A percentile compares a stretch with the other conserved stretches of the same genome.
phyloP scores from a whole-genome alignment of 768 basidiomycete species.

The Tephrocybe sp. region DNA sequence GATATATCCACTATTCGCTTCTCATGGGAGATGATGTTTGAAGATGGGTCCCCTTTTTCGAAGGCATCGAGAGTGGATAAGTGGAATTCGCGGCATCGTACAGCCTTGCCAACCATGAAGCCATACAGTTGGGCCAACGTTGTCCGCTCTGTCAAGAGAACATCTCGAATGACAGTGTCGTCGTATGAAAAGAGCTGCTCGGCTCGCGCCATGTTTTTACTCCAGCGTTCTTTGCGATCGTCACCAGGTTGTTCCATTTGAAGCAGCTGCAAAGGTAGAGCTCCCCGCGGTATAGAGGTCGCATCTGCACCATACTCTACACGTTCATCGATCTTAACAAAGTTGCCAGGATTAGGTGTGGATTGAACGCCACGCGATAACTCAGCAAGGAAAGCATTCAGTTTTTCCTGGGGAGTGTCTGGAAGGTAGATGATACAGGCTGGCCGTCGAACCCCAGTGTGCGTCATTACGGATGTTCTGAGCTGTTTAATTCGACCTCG shows the following conservation, averaged over 20 bases:
- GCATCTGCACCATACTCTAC: constrained; percentile 52
- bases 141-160: constrained; percentile 65
- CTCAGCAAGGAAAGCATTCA: constrained; percentile 58
- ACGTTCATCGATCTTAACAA: constrained; percentile 51
- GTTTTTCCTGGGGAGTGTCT: constrained; percentile 44
- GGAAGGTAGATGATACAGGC: constrained; percentile 68
- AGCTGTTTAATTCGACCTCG: constrained; percentile 69
- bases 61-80: constrained; percentile 49
- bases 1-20: constrained; percentile 57
- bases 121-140: constrained; percentile 76
- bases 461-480: constrained; percentile 57
- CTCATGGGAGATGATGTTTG: constrained; percentile 47
- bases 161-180: constrained; percentile 52
- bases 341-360: constrained; percentile 29
- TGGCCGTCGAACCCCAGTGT: constrained; percentile 56
- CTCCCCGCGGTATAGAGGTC: constrained; percentile 24
- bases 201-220: constrained; percentile 40
- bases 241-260: constrained; percentile 43
- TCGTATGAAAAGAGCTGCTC: constrained; percentile 53
- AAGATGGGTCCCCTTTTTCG: constrained; percentile 32
- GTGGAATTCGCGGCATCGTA: constrained; percentile 65
- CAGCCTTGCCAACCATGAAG: constrained; percentile 63
- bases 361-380: constrained; percentile 40
- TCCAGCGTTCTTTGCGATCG: constrained; percentile 41
- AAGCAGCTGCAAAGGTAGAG: constrained; percentile 42